phyloP scores from a whole-genome alignment of 202 grass and related monocot genomes.

The Sporobolus alterniflorus region DNA sequence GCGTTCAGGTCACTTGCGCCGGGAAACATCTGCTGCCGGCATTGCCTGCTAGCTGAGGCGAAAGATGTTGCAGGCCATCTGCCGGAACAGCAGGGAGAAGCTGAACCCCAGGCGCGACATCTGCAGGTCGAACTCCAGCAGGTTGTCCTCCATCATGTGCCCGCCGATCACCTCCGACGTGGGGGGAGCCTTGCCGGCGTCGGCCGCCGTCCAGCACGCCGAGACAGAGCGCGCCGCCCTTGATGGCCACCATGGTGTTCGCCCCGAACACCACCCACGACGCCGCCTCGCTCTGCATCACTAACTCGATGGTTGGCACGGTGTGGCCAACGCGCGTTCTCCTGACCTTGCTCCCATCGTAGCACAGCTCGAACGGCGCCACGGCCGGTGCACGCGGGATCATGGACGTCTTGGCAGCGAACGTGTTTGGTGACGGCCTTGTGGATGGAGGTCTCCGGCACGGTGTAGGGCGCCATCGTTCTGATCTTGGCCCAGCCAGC shows the following conservation, averaged over 20 bases:
- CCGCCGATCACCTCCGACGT: conserved; percentile 78
- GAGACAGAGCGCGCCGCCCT: conserved; percentile 58
- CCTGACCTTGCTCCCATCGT: conserved; percentile 51
- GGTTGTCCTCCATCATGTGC: conserved; percentile 86
- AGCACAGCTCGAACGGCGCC: conserved; percentile 74
- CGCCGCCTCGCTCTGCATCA: conserved; percentile 45
- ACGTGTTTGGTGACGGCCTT: conserved; percentile 53
- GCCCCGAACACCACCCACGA: conserved; percentile 72
- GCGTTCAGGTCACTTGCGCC: not conserved
- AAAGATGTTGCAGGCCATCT: conserved; percentile 70
- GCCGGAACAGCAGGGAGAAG: conserved; percentile 56
- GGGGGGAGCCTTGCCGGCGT: conserved; percentile 45
- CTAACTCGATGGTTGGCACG: conserved; percentile 64
- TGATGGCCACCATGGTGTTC: conserved; percentile 70
- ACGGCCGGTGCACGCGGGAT: conserved; percentile 42
- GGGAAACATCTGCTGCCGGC: not conserved
- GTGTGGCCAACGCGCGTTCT: conserved; percentile 57
- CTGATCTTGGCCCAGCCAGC: conserved; percentile 79
- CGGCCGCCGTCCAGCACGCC: conserved; percentile 71
- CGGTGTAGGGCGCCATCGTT: conserved; percentile 68
- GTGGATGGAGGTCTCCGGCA: conserved; percentile 76
- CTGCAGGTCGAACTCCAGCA: conserved; percentile 75
- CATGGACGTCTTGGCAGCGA: conserved; percentile 41
- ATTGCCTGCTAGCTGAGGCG: conserved; percentile 45
- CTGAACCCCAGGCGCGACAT: conserved; percentile 75